Conservation (phyloP, 2,329 filamentous ascomycete genomes). For the Diaporthe sp. region DNA sequence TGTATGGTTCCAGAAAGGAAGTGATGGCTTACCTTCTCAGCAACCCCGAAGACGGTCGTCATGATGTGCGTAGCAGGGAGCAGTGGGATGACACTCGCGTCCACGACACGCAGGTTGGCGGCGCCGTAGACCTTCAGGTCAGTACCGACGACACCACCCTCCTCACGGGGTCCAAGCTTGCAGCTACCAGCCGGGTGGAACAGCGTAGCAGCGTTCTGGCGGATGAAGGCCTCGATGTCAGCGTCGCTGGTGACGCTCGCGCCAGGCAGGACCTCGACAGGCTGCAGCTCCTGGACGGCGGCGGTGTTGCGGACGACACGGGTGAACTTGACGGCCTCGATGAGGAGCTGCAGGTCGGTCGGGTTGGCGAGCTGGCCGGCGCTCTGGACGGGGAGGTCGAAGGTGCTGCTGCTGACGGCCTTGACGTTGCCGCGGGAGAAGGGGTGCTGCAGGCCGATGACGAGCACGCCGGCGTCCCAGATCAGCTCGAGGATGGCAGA, state of each 20-base stretch:
- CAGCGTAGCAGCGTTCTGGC: slow-evolving; percentile 36
- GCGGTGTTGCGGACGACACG: slow-evolving; percentile 44
- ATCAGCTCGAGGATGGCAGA: slow-evolving; percentile 41
- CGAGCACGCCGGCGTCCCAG: slow-evolving; percentile 33
- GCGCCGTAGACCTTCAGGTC: slow-evolving; percentile 56
- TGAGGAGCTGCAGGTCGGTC: slow-evolving; percentile 61
- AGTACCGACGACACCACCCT: slow-evolving; percentile 57
- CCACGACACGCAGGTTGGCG: slow-evolving; percentile 54
- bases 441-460: slow-evolving; percentile 46
- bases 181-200: slow-evolving; percentile 56
- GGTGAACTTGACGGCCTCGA: slow-evolving; percentile 50
- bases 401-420: slow-evolving; percentile 53
- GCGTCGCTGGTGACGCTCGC: slow-evolving; percentile 44
- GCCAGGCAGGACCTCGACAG: slow-evolving; percentile 50
- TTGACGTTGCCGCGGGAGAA: slow-evolving; percentile 66
- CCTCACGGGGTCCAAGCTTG: slow-evolving; percentile 54
- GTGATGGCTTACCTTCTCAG: slow-evolving; percentile 40
- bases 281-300: slow-evolving; percentile 45
- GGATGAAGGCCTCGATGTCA: slow-evolving; percentile 40
- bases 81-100: slow-evolving; percentile 57
- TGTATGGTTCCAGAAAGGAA: no score
- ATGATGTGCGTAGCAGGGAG: slow-evolving; percentile 41
- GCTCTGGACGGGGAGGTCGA: slow-evolving; percentile 54
- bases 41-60: slow-evolving; percentile 41
- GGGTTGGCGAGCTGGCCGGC: slow-evolving; percentile 54